Conservation (phyloP, 2,329 filamentous ascomycete species). For the Colletotrichum graminicola region DNA sequence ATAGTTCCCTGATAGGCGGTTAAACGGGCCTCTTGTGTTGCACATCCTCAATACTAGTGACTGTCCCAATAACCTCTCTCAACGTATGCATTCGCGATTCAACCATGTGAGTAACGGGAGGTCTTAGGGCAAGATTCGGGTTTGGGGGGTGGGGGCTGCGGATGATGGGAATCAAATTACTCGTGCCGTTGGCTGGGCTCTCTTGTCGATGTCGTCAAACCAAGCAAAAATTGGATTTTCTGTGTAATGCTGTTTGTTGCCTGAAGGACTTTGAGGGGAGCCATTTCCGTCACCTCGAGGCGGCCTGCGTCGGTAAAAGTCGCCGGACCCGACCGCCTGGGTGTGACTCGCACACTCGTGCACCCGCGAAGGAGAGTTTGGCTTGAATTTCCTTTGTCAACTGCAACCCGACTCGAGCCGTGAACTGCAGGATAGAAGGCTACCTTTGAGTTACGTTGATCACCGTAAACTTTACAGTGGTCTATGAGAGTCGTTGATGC, state of each 20-base stretch:
- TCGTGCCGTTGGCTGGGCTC: no score
- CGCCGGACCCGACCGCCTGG: not conserved
- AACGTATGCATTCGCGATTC: not conserved
- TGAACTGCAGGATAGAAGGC: not conserved
- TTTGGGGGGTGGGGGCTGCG: no score
- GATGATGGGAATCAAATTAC: not conserved
- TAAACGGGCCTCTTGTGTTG: no score
- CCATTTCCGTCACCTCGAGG: not conserved
- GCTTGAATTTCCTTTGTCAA: not conserved
- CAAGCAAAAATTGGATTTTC: not conserved
- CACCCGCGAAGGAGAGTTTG: not conserved
- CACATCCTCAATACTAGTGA: not conserved
- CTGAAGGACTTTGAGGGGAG: not conserved
- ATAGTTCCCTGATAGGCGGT: not conserved
- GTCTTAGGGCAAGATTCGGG: not conserved
- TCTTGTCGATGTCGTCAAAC: not conserved
- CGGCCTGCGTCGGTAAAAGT: not conserved
- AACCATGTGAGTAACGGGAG: not conserved
- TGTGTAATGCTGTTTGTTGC: slow-evolving; percentile 8
- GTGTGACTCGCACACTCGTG: slow-evolving; percentile 5
- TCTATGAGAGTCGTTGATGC: not conserved
- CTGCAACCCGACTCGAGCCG: slow-evolving; percentile 15
- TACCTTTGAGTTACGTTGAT: not conserved
- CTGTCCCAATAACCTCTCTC: not conserved
- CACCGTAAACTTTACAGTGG: not conserved